Evolutionary conservation across 2,329 filamentous ascomycete species (phyloP).

Genomic region (Trichophaea hybrida): DNA sequence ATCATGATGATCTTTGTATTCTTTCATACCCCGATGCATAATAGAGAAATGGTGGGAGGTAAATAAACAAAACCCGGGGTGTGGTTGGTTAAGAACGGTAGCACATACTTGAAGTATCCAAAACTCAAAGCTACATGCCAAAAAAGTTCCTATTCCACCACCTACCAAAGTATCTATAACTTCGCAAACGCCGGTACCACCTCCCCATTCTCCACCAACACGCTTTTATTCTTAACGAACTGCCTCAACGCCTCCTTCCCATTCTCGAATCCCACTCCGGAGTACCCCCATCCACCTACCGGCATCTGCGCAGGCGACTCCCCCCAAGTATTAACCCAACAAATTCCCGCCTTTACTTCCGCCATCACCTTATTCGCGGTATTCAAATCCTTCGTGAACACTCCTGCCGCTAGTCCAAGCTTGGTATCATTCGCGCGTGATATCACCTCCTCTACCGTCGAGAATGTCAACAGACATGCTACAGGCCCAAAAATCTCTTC

Average conservation of each 20-base stretch:
- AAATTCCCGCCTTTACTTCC: slow-evolving; percentile 45
- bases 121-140: too few species aligned
- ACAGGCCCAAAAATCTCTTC: slow-evolving; percentile 54
- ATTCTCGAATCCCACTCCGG: slow-evolving; percentile 40
- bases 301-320: slow-evolving; percentile 36
- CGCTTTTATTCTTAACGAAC: slow-evolving; percentile 80
- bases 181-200: slow-evolving; percentile 63
- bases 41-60: too few species aligned
- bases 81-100: too few species aligned
- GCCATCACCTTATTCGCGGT: slow-evolving; percentile 36
- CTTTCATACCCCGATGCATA: too few species aligned
- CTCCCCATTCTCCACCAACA: slow-evolving; percentile 58
- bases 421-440: slow-evolving; percentile 42
- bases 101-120: too few species aligned
- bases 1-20: too few species aligned
- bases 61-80: too few species aligned
- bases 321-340: slow-evolving; percentile 60
- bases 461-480: slow-evolving; percentile 44
- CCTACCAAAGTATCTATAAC: too few species aligned
- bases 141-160: neutral
- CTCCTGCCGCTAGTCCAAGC: slow-evolving; percentile 41
- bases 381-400: slow-evolving; percentile 42
- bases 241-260: slow-evolving; percentile 63
- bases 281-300: slow-evolving; percentile 14
- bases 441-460: slow-evolving; percentile 42